Conservation (phyloP, 495 filamentous ascomycete species). For the Oleoguttula mirabilis region DNA sequence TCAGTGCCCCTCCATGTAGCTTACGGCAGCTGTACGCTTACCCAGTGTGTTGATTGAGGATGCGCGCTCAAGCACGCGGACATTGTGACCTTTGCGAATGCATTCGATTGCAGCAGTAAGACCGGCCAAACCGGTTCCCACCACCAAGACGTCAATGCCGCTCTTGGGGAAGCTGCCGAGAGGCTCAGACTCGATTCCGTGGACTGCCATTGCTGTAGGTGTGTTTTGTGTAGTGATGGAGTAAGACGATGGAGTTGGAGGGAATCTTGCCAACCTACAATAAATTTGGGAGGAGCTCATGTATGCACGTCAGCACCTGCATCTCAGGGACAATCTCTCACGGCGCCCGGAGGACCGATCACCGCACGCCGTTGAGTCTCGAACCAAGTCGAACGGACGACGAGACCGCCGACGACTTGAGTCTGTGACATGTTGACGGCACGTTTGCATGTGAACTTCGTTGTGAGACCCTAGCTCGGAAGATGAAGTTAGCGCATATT, state of each 20-base stretch:
- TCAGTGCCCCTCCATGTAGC: not conserved
- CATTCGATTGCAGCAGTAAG: conserved; percentile 54
- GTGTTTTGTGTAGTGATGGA: not conserved
- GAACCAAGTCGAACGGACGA: too few relatives aligned
- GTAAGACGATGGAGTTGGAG: too few relatives aligned
- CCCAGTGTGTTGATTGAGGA: conserved; percentile 23
- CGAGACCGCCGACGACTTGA: too few relatives aligned
- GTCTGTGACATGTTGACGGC: too few relatives aligned
- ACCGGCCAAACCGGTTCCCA: conserved; percentile 52
- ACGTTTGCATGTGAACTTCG: too few relatives aligned
- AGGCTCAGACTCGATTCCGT: conserved; percentile 19
- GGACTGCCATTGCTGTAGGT: conserved; percentile 3
- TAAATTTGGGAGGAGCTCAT: too few relatives aligned
- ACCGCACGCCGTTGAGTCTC: too few relatives aligned
- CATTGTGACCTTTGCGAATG: conserved; percentile 50
- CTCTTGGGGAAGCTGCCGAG: conserved; percentile 26
- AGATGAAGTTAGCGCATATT: too few relatives aligned
- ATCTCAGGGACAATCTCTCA: too few relatives aligned
- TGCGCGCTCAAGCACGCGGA: conserved; percentile 43
- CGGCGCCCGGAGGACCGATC: too few relatives aligned
- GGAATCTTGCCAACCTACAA: too few relatives aligned
- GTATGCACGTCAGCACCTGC: not conserved
- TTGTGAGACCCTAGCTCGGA: too few relatives aligned
- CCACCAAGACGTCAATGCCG: conserved; percentile 48
- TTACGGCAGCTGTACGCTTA: conserved; percentile 15